phyloP scores from a whole-genome alignment of 257 asterid genomes.

The Solanum corneliomulleri region DNA sequence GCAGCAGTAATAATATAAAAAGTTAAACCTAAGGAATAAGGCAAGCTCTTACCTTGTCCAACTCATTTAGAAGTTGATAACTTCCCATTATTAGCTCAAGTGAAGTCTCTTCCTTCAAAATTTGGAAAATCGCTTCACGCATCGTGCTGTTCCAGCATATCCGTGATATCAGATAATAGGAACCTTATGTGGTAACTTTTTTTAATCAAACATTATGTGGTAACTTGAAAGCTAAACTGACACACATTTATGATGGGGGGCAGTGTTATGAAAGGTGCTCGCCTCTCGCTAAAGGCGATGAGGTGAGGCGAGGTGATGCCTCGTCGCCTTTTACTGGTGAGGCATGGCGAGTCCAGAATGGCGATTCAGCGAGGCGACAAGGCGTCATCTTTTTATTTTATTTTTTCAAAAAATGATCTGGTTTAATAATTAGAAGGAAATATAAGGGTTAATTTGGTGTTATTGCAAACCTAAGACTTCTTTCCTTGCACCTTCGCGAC shows the following conservation, averaged over 20 bases:
- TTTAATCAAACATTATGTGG: background rate
- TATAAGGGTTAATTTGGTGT: background rate
- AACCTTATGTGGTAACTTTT: background rate
- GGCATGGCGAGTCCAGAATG: background rate
- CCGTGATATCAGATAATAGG: background rate
- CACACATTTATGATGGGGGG: background rate
- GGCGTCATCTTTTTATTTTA: background rate
- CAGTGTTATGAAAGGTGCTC: background rate
- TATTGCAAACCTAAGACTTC: background rate
- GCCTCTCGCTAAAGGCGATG: background rate
- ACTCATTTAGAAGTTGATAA: constrained; percentile 62
- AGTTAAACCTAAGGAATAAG: background rate
- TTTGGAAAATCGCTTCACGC: constrained; percentile 62
- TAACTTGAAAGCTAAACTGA: background rate
- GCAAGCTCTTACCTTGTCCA: constrained; percentile 49
- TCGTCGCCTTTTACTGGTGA: too few relatives aligned
- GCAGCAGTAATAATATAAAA: background rate
- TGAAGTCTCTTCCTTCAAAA: constrained; percentile 61
- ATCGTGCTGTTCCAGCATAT: constrained; percentile 42
- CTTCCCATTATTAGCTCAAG: constrained; percentile 57
- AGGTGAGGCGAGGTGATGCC: too few relatives aligned
- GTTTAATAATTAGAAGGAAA: background rate
- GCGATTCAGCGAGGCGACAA: too few relatives aligned
- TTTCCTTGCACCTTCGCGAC: too few relatives aligned
- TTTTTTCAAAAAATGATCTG: background rate